These are phyloP conservation scores for Wickerhamiella occidentalis DNA, from an alignment of 805 yeast genomes.

Conservation along the genomic window DNA sequence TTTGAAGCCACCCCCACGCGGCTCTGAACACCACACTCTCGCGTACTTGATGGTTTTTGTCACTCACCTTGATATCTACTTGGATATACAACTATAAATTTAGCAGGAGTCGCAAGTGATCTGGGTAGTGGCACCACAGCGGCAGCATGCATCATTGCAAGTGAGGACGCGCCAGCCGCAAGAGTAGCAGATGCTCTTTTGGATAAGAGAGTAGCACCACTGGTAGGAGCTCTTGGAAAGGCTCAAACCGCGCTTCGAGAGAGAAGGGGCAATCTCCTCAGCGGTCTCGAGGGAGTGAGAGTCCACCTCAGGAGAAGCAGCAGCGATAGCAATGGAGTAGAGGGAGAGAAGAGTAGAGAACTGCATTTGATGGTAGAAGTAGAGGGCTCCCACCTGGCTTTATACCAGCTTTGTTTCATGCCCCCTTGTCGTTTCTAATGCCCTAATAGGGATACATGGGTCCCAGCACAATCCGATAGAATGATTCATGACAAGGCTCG, in stretches of 20 bases:
- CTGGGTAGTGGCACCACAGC: conserved; percentile 4
- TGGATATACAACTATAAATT: background rate
- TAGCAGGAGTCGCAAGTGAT: conserved; percentile 2
- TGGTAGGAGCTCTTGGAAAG: background rate
- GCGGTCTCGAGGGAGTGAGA: background rate
- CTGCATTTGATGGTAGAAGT: background rate
- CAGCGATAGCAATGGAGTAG: background rate
- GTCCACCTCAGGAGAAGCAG: background rate
- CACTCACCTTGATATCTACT: background rate
- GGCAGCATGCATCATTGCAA: conserved; percentile 1
- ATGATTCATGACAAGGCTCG: no score
- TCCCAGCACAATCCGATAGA: no score
- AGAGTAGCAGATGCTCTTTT: background rate
- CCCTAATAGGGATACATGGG: no score
- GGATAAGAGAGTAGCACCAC: background rate
- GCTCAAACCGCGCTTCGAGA: background rate
- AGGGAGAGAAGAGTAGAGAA: background rate
- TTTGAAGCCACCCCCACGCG: no score
- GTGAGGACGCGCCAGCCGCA: background rate
- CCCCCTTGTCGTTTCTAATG: no score
- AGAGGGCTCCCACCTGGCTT: no score
- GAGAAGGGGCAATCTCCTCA: background rate
- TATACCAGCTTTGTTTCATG: no score
- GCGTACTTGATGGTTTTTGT: no score
- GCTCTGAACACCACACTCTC: no score